phyloP scores from a whole-genome alignment of 106 monocot genomes.

The Dendrobium officinale region DNA sequence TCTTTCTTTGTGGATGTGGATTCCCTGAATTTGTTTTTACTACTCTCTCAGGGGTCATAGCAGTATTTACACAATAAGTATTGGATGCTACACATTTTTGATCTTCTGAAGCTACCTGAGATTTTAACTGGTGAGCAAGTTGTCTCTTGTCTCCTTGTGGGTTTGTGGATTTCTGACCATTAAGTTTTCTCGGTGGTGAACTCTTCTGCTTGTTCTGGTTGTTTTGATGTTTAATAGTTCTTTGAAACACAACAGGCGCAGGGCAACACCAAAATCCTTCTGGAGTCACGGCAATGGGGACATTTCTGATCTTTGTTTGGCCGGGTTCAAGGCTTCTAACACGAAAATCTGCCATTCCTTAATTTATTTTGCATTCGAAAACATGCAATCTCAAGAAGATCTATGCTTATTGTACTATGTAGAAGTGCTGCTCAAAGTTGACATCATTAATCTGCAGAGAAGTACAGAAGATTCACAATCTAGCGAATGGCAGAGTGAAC shows the following conservation, averaged over 20 bases:
- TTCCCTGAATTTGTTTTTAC: slow-evolving; percentile 26
- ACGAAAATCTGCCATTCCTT: slow-evolving; percentile 45
- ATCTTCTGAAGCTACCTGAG: slow-evolving; percentile 46
- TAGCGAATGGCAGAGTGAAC: slow-evolving; percentile 2
- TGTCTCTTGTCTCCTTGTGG: slow-evolving; percentile 37
- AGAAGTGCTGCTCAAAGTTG: neutral
- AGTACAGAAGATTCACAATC: slow-evolving; percentile 1
- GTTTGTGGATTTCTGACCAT: slow-evolving; percentile 36
- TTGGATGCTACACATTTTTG: slow-evolving; percentile 30
- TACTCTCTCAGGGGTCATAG: slow-evolving; percentile 23
- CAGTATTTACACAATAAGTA: slow-evolving; percentile 17
- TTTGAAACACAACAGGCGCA: slow-evolving; percentile 81
- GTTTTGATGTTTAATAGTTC: slow-evolving; percentile 70
- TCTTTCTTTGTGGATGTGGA: slow-evolving; percentile 50
- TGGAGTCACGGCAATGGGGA: slow-evolving; percentile 95
- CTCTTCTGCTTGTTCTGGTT: slow-evolving; percentile 39
- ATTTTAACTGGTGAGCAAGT: slow-evolving; percentile 22
- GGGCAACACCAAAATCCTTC: slow-evolving; percentile 99
- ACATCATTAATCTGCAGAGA: slow-evolving; percentile 9
- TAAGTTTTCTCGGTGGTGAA: slow-evolving; percentile 36
- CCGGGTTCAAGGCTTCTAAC: slow-evolving; percentile 50
- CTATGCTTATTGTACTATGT: neutral
- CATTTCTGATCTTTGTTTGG: slow-evolving; percentile 72
- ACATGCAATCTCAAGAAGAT: slow-evolving; percentile 1
- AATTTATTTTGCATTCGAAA: slow-evolving; percentile 3